Evolutionary conservation across 2,329 filamentous ascomycete genomes (phyloP).

Genomic region (Pseudocercospora eumusae): DNA sequence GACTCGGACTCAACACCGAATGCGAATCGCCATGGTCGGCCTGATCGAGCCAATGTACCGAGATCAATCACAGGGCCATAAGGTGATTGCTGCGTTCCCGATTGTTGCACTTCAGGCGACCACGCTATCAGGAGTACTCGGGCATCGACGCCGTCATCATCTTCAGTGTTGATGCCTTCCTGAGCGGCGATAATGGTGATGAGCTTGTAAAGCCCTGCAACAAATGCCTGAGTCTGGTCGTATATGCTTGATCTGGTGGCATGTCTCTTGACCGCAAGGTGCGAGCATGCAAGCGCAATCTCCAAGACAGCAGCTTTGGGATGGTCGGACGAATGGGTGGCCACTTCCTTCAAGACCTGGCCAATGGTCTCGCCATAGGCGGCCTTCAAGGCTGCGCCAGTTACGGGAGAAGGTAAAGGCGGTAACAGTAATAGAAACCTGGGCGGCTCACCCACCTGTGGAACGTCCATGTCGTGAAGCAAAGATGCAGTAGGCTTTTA

Average conservation of each 20-base stretch:
- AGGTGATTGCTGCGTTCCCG: constrained; percentile 26
- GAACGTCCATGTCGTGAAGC: constrained; percentile 10
- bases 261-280: constrained; percentile 56
- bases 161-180: constrained; percentile 62
- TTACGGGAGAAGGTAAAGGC: constrained; percentile 42
- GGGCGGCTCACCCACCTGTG: constrained; percentile 31
- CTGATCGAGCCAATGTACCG: constrained; percentile 48
- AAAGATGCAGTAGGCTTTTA: neutral
- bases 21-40: constrained; percentile 63
- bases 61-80: constrained; percentile 56
- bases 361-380: constrained; percentile 47
- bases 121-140: constrained; percentile 74
- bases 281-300: constrained; percentile 64
- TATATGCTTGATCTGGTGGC: constrained; percentile 62
- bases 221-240: constrained; percentile 67
- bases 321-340: constrained; percentile 37
- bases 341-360: constrained; percentile 47
- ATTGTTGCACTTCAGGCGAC: constrained; percentile 38
- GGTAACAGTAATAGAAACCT: constrained; percentile 49
- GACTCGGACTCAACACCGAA: constrained; percentile 67
- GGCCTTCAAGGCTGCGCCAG: constrained; percentile 45
- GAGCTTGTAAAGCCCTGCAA: constrained; percentile 77
- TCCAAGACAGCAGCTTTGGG: constrained; percentile 51
- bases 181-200: constrained; percentile 70
- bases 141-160: constrained; percentile 71